Evolutionary conservation across 345 rosid species (phyloP).

Genomic region (Murraya paniculata): DNA sequence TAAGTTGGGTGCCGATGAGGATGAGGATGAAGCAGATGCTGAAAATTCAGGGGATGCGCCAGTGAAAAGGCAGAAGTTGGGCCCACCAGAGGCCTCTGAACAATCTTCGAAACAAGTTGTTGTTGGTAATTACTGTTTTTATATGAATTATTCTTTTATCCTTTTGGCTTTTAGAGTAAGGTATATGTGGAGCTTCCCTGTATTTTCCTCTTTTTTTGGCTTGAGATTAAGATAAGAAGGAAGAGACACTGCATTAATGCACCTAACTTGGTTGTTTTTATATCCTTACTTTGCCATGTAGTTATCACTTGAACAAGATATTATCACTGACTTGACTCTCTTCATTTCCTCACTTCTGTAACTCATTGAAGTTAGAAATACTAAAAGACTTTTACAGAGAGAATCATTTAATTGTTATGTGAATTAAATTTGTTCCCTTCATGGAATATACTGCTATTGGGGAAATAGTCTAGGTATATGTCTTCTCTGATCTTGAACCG

Average conservation of each 20-base stretch:
- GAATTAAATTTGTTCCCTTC: conserved; percentile 14
- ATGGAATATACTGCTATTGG: conserved; percentile 9
- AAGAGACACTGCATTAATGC: not conserved
- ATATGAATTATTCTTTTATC: conserved; percentile 20
- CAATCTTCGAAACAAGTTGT: conserved; percentile 42
- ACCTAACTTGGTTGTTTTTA: not conserved
- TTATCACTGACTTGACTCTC: not conserved
- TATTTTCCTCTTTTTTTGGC: not conserved
- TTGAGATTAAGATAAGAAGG: not conserved
- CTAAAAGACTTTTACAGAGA: not conserved
- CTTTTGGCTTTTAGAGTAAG: conserved; percentile 22
- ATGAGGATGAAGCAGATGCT: conserved; percentile 64
- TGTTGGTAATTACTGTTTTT: conserved; percentile 84
- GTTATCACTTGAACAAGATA: not conserved
- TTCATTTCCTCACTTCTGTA: not conserved
- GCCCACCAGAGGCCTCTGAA: conserved; percentile 43
- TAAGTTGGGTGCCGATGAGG: conserved; percentile 80
- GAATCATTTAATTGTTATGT: not conserved
- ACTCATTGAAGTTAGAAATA: not conserved
- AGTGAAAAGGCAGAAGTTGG: conserved; percentile 71
- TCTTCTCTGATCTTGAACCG: conserved; percentile 37
- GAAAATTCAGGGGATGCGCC: conserved; percentile 44
- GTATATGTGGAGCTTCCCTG: conserved; percentile 14
- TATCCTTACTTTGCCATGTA: not conserved
- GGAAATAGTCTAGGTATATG: conserved; percentile 24